phyloP scores from a whole-genome alignment of 2,329 filamentous ascomycete genomes.

The Aspergillus arachidicola region DNA sequence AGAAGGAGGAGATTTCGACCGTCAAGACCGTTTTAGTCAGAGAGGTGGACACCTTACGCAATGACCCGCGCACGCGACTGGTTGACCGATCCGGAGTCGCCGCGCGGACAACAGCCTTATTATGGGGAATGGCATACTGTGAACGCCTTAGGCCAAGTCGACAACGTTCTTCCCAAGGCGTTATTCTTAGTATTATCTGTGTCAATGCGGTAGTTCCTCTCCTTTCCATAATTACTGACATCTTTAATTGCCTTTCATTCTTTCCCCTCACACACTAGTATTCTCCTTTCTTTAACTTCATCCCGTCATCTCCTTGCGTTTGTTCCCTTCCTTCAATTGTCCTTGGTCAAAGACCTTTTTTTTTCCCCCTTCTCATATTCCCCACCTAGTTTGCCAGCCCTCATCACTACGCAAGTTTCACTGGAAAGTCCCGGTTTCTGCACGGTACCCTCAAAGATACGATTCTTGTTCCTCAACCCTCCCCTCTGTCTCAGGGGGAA shows the following conservation, averaged over 20 bases:
- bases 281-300: conserved; percentile 1
- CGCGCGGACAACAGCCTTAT: conserved; percentile 22
- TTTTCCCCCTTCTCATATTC: neutral
- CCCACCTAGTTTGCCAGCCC: conserved; percentile 3
- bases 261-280: neutral
- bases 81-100: conserved; percentile 16
- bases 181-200: neutral
- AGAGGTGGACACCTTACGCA: neutral
- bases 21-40: neutral
- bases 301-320: neutral
- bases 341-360: neutral
- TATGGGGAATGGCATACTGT: conserved; percentile 11
- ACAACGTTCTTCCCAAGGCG: neutral
- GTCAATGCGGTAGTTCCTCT: neutral
- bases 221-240: neutral
- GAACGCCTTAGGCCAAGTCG: neutral
- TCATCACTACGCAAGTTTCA: conserved; percentile 9
- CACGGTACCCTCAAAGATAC: conserved; percentile 10
- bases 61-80: conserved; percentile 15
- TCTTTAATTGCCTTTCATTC: neutral
- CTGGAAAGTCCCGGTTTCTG: conserved; percentile 9
- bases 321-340: conserved; percentile 4
- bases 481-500: conserved; percentile 11
- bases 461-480: neutral
- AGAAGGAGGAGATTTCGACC: neutral